Conservation (phyloP, 2,329 filamentous ascomycete genomes). For the Phyllosticta ampelicida region DNA sequence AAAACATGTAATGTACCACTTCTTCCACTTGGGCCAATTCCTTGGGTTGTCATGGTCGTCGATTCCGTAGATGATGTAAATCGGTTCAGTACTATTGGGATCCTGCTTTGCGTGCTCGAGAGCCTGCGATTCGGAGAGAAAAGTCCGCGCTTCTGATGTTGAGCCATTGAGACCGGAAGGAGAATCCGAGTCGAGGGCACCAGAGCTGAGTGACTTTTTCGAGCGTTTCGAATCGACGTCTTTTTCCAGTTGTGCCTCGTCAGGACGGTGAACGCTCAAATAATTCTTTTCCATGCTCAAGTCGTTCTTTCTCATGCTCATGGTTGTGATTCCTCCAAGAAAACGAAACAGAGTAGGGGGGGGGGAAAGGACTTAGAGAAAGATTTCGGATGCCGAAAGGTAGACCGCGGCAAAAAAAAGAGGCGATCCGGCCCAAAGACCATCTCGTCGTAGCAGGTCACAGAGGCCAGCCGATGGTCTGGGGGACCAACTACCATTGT, state of each 20-base stretch:
- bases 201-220: background rate
- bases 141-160: background rate
- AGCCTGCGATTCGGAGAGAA: slow-evolving; percentile 14
- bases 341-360: background rate
- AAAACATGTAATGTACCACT: slow-evolving; percentile 34
- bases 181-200: background rate
- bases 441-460: background rate
- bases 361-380: background rate
- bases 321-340: background rate
- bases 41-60: slow-evolving; percentile 28
- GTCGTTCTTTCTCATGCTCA: background rate
- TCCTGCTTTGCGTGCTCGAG: slow-evolving; percentile 11
- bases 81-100: slow-evolving; percentile 14
- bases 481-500: background rate
- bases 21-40: slow-evolving; percentile 28
- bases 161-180: background rate
- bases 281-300: background rate
- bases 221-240: slow-evolving; percentile 4
- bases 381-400: background rate
- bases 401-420: background rate
- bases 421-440: background rate
- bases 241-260: slow-evolving; percentile 3
- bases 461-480: background rate
- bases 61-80: slow-evolving; percentile 15
- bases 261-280: background rate